Conservation (phyloP, 176 grass and related monocot species). For the Saccharum officinarum region DNA sequence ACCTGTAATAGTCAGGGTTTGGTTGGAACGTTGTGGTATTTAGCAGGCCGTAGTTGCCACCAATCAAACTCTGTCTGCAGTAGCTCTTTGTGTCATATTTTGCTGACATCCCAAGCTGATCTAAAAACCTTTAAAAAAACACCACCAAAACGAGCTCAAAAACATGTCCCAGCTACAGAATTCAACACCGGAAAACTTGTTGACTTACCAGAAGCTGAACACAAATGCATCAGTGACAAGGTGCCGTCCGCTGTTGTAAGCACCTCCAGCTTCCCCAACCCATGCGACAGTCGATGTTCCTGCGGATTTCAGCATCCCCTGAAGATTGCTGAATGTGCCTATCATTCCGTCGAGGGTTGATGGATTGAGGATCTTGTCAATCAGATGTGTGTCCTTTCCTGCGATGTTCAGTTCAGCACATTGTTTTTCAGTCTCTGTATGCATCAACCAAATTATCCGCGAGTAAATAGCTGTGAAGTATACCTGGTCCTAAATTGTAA, state of each 20-base stretch:
- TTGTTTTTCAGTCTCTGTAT: background rate
- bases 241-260: conserved; percentile 93
- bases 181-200: background rate
- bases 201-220: conserved; percentile 89
- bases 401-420: background rate
- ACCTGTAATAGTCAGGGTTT: conserved; percentile 90
- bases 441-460: background rate
- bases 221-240: conserved; percentile 89
- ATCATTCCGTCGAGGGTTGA: conserved; percentile 57
- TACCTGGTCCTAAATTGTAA: conserved; percentile 89
- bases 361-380: conserved; percentile 77
- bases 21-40: conserved; percentile 69
- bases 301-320: conserved; percentile 44
- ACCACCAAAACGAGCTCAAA: background rate
- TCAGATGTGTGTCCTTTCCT: conserved; percentile 75
- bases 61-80: conserved; percentile 72
- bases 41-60: conserved; percentile 83
- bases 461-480: background rate
- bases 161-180: background rate
- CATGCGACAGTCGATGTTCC: conserved; percentile 66
- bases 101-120: conserved; percentile 71
- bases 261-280: conserved; percentile 89
- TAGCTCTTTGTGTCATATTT: conserved; percentile 74
- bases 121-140: conserved; percentile 55
- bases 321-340: conserved; percentile 60